Conservation (phyloP, 2,329 filamentous ascomycete genomes). For the Neopestalotiopsis clavispora region DNA sequence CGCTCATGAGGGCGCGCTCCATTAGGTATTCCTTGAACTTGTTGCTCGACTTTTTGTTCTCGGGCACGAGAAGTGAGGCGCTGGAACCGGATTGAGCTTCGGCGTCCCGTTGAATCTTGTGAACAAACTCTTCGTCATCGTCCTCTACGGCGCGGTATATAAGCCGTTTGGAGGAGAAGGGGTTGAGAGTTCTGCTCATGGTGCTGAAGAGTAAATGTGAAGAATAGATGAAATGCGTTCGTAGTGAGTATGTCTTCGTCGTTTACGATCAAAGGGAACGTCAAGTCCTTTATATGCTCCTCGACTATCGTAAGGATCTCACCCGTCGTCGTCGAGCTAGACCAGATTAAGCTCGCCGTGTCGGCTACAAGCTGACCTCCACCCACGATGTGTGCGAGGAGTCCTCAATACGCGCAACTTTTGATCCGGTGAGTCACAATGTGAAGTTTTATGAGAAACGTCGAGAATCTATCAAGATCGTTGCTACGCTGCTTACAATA, state of each 20-base stretch:
- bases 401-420: not conserved
- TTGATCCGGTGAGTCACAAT: not conserved
- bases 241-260: not conserved
- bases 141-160: conserved; percentile 42
- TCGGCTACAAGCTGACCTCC: not conserved
- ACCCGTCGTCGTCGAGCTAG: not conserved
- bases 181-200: conserved; percentile 28
- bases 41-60: conserved; percentile 32
- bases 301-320: not conserved
- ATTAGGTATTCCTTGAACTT: conserved; percentile 32
- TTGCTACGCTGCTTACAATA: too few species aligned
- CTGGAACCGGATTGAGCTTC: conserved; percentile 32
- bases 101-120: conserved; percentile 34
- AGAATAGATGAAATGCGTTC: not conserved
- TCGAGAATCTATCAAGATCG: too few species aligned
- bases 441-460: too few species aligned
- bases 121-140: conserved; percentile 36
- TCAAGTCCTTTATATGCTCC: not conserved
- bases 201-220: not conserved
- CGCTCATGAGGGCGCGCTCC: conserved; percentile 38
- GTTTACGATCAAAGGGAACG: not conserved
- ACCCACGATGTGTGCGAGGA: not conserved
- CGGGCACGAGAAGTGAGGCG: conserved; percentile 35
- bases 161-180: conserved; percentile 42
- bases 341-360: conserved; percentile 12